phyloP scores from a whole-genome alignment of 306 rosid genomes.

The Lathyrus tuberosus region DNA sequence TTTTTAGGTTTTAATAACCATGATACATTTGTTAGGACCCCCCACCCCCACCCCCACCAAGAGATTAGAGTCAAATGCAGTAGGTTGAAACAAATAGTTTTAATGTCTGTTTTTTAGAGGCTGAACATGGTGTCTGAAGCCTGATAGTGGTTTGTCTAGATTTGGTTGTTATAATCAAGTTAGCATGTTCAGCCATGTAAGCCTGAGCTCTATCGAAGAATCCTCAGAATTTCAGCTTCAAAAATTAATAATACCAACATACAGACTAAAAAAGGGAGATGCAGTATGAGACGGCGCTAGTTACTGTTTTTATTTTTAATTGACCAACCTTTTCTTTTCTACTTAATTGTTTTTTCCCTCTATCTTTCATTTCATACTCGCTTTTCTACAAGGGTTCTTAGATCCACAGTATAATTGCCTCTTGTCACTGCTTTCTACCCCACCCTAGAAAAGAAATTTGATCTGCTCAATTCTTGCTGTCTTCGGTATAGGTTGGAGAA shows the following conservation, averaged over 20 bases:
- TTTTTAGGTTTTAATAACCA: background rate
- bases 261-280: slow-evolving; percentile 11
- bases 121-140: slow-evolving; percentile 16
- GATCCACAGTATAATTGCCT: background rate
- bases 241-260: slow-evolving; percentile 5
- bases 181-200: slow-evolving; percentile 12
- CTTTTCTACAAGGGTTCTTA: slow-evolving; percentile 4
- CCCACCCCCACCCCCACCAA: too few species aligned
- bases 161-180: background rate
- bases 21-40: too few species aligned
- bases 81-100: background rate
- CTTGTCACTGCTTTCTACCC: slow-evolving; percentile 14
- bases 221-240: background rate
- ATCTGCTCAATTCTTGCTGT: slow-evolving; percentile 25
- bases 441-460: background rate
- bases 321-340: slow-evolving; percentile 6
- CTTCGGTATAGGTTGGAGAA: slow-evolving; percentile 49
- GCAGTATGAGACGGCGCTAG: background rate
- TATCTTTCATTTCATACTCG: background rate
- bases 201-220: background rate
- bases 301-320: background rate
- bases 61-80: slow-evolving; percentile 14
- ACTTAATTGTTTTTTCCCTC: background rate
- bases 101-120: background rate
- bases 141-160: slow-evolving; percentile 1